These are phyloP conservation scores for Fagopyrum homotropicum DNA, from an alignment of 148 eudicot genomes.

Conservation along the genomic window DNA sequence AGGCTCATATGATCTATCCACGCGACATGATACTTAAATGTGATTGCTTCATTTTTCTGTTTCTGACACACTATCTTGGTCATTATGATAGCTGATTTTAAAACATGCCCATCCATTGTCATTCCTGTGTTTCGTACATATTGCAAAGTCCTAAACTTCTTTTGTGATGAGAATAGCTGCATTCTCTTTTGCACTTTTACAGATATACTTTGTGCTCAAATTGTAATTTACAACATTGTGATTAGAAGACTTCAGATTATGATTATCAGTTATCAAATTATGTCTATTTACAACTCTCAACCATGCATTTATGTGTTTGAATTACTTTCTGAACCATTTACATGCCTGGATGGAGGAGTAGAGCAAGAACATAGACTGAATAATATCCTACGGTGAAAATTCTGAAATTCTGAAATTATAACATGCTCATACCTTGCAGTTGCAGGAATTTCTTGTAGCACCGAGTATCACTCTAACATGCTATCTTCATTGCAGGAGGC, in stretches of 20 bases:
- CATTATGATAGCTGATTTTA: background rate
- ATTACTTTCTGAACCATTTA: background rate
- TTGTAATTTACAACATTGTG: background rate
- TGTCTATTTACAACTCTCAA: background rate
- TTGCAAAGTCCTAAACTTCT: background rate
- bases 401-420: background rate
- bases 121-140: background rate
- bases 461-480: background rate
- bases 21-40: background rate
- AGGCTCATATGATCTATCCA: background rate
- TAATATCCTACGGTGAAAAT: background rate
- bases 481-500: slow-evolving; percentile 45
- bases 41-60: background rate
- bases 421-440: background rate
- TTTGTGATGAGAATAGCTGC: background rate
- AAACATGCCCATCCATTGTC: background rate
- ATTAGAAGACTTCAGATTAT: background rate
- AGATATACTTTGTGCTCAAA: background rate
- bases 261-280: background rate
- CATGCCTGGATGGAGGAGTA: slow-evolving; percentile 7
- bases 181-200: background rate
- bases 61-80: background rate
- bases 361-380: background rate
- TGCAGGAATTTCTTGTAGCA: background rate
- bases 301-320: background rate